Evolutionary conservation across 2,329 filamentous ascomycete species (phyloP), one percentile per base, ranked within the genome.

Genomic region (Fusarium goolgardi): DNA sequence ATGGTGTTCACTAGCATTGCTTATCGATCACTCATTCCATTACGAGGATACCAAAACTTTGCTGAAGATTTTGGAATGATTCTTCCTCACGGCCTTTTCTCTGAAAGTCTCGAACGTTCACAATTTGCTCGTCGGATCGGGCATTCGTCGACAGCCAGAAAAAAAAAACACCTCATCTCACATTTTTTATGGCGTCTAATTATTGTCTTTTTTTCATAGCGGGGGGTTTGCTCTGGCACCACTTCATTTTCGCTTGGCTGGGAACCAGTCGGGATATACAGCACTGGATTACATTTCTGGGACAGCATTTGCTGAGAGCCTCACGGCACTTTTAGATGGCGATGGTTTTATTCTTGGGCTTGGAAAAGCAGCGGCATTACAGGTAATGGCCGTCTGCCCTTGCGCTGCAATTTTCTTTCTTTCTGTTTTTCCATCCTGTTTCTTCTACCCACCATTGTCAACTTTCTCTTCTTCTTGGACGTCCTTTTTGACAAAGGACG

Each of bases 41-140:
- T 60, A 67, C 60, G 54, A 62, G 49, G 53, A 55, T 68, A 59
- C 62, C 69, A 69, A 63, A 66, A 76, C 74, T 59, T 71, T 74
- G 73, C 69, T 73, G 72, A 77, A 77, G 77, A 77, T 72, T 69
- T 53, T 71, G 58, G 67, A 67, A 72, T 61, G 72, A 72, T 54
- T 63, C 52, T 59, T 59, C 31, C 35, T 61, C 39, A 59, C 58
- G 64, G 49, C 66, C 47, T 65, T 55, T 23, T 47, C 34, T 21
- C 55, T 20, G 21, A 31, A 63, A 34, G 45, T 45, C 41, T 27
- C 25, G 29, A 39, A n/a, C 23, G 34, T 67, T 53, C 43, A 23
- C 23, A 47, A 54, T 41, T 53, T 34, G 51, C 40, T 56, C 37
- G 52, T 55, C 54, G 35, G 43, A 25, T 47, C 29, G 23, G 47